Evolutionary conservation across 768 basidiomycete genomes (phyloP), one percentile per base, ranked within the genome.

Genomic region (Hericium erinaceus): DNA sequence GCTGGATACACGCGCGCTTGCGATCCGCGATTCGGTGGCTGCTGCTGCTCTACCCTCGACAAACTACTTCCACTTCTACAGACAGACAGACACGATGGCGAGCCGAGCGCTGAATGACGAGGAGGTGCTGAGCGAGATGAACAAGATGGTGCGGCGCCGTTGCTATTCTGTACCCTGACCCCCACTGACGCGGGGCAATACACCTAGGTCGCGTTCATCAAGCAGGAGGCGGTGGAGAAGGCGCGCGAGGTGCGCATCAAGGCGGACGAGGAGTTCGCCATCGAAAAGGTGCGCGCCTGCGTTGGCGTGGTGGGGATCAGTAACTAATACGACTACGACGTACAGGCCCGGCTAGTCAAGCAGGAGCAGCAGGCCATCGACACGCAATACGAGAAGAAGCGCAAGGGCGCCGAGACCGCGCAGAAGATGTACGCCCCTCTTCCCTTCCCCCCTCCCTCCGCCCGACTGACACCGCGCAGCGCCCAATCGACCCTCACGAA

Each of bases 251-350:
- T 99, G 60, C 87, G 81, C 62, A 92, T 98, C 59, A 99, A 99
- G 72, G 95, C 97, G 0, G 94, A 99, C 61, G 95, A 98, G 71
- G 95, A 99, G 74, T 98, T 98, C 68, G 89, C 95, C 18, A 98
- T 99, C 64, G 97, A 99, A 72, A 99, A 99, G 82, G 95, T 85
- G 26, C 44, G 59, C 38, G 22, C 22, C 2, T 49, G 49, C 13
- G 28, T 28, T 6, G 37, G 33, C 12, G 3, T 13, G 16, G 18
- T 22, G 22, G 22, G 22, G 22, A 22, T 22, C 22, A 22, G 22
- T 22, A 22, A 22, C 2, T 22, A 22, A 22, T 22, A 22, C 22
- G 22, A 22, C 22, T 22, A 22, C 22, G 22, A 46, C 6, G 18
- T 33, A 40, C 67, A 98, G 95, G 95, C 95, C 52, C 97, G 92